Conservation (phyloP, 2,329 filamentous ascomycete species). For the Neophaeococcomyces aloes region DNA sequence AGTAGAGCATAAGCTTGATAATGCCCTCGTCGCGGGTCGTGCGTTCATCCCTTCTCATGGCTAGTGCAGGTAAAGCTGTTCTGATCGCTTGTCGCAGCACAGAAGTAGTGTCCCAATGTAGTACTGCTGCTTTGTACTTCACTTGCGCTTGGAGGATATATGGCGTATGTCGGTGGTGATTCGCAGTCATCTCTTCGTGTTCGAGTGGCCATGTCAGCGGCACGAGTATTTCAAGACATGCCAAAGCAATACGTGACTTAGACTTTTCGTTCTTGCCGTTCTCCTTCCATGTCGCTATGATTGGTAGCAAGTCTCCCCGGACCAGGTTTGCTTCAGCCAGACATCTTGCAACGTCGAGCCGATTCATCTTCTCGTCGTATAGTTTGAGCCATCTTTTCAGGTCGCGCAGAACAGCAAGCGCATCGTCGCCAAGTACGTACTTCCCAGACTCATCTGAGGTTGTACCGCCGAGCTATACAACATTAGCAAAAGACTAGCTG, state of each 20-base stretch:
- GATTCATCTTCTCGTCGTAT: constrained; percentile 85
- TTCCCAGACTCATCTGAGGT: constrained; percentile 66
- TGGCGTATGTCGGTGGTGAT: constrained; percentile 84
- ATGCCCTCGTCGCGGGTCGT: constrained; percentile 76
- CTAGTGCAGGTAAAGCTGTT: constrained; percentile 76
- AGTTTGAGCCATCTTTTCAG: constrained; percentile 91
- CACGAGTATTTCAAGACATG: constrained; percentile 81
- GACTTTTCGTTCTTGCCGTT: constrained; percentile 61
- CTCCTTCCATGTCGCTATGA: constrained; percentile 71
- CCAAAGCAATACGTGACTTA: constrained; percentile 68
- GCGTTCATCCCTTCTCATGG: constrained; percentile 63
- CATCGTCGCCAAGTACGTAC: constrained; percentile 88
- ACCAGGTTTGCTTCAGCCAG: constrained; percentile 87
- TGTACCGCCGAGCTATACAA: constrained; percentile 65
- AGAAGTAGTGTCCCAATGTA: constrained; percentile 67
- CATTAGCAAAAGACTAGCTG: constrained; percentile 17
- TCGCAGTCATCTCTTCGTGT: constrained; percentile 74
- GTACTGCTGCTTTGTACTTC: constrained; percentile 75
- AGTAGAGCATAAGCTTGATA: constrained; percentile 79
- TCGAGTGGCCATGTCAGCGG: constrained; percentile 92
- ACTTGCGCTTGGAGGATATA: constrained; percentile 82
- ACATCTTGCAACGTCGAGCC: constrained; percentile 89
- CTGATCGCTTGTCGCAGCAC: constrained; percentile 74
- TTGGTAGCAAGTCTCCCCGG: constrained; percentile 78
- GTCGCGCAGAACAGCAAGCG: constrained; percentile 81